Conservation (phyloP, 177 flowering plant genomes). For the Vitis hybrid region DNA sequence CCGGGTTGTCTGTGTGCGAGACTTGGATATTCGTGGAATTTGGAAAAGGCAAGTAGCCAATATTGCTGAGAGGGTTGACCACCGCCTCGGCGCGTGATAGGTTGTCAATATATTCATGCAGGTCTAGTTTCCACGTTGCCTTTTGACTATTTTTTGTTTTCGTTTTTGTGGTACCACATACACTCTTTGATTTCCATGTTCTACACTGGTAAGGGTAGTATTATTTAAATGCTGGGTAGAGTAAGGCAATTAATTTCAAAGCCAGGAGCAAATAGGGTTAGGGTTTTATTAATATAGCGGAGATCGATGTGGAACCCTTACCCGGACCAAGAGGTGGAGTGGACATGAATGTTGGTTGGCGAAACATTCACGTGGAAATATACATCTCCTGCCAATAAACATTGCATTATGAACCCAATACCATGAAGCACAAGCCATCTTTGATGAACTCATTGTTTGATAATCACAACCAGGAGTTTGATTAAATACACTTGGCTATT, state of each 20-base stretch:
- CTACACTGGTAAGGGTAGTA: too few relatives aligned
- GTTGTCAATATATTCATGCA: constrained; percentile 40
- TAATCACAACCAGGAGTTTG: too few relatives aligned
- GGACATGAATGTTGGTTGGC: constrained; percentile 59
- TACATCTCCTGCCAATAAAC: background rate
- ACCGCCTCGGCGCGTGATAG: constrained; percentile 48
- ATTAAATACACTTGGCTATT: too few relatives aligned
- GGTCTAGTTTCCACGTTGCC: constrained; percentile 32
- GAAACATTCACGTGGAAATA: constrained; percentile 39
- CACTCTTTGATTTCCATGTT: too few relatives aligned
- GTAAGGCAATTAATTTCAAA: background rate
- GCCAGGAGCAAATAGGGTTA: background rate
- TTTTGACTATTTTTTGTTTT: constrained; percentile 25
- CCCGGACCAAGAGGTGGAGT: constrained; percentile 33
- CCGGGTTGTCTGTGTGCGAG: too few relatives aligned
- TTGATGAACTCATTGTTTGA: too few relatives aligned
- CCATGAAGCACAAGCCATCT: too few relatives aligned
- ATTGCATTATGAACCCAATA: too few relatives aligned
- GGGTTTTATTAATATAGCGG: constrained; percentile 12
- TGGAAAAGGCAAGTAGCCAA: background rate
- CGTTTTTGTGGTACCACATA: too few relatives aligned
- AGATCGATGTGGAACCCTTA: constrained; percentile 15
- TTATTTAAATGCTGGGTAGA: too few relatives aligned
- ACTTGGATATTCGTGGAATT: too few relatives aligned
- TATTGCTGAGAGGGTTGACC: constrained; percentile 30